Evolutionary conservation across 2,329 filamentous ascomycete genomes (phyloP).

Genomic region (Claviceps spartinae): DNA sequence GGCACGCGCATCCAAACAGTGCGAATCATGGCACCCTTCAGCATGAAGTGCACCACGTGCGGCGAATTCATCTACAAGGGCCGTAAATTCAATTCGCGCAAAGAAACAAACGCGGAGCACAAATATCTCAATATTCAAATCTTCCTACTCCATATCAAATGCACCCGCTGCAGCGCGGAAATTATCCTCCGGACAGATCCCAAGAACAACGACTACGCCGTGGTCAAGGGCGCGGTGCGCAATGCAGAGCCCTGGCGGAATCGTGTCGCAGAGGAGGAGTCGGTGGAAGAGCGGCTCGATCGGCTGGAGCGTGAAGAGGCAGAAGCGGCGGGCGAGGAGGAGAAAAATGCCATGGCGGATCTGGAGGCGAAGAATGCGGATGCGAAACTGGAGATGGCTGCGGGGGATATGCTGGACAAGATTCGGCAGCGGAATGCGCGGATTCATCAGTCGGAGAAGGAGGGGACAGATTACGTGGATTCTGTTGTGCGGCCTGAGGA

Average conservation of each 20-base stretch:
- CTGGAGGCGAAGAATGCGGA: conserved; percentile 88
- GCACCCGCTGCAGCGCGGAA: conserved; percentile 72
- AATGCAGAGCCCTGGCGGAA: conserved; percentile 88
- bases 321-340: conserved; percentile 48
- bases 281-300: conserved; percentile 76
- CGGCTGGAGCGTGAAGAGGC: conserved; percentile 65
- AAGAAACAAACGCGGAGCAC: conserved; percentile 78
- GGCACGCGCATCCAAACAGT: conserved; percentile 78
- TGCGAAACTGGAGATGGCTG: conserved; percentile 88
- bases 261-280: conserved; percentile 52
- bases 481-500: conserved; percentile 41
- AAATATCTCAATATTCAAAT: conserved; percentile 82
- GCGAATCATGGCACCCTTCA: conserved; percentile 55
- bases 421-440: conserved; percentile 85
- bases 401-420: conserved; percentile 90
- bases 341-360: conserved; percentile 88
- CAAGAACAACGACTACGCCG: conserved; percentile 82
- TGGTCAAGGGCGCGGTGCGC: conserved; percentile 69
- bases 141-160: conserved; percentile 71
- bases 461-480: conserved; percentile 48
- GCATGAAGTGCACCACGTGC: conserved; percentile 32
- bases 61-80: conserved; percentile 83
- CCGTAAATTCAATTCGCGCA: conserved; percentile 88
- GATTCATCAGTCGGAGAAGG: conserved; percentile 61
- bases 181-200: conserved; percentile 94